phyloP scores from a whole-genome alignment of 345 rosid genomes.

The Acer negundo region DNA sequence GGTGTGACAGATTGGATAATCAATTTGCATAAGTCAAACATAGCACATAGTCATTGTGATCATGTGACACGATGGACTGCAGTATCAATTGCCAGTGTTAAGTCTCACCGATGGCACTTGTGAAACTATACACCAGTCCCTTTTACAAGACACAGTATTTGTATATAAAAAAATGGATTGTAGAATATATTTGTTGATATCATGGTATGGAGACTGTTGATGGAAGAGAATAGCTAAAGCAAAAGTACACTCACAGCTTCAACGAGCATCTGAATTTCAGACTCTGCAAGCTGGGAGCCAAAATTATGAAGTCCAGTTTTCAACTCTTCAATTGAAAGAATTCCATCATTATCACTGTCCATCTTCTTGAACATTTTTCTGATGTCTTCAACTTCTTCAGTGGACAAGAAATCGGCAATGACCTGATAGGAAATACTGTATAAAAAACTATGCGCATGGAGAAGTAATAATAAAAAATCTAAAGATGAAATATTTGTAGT shows the following conservation, averaged over 20 bases:
- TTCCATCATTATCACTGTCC: constrained; percentile 89
- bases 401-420: constrained; percentile 93
- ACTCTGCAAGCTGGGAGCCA: constrained; percentile 84
- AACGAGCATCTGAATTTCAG: constrained; percentile 93
- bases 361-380: constrained; percentile 94
- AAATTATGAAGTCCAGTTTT: constrained; percentile 82
- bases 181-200: constrained; percentile 9
- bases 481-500: constrained; percentile 15
- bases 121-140: not conserved
- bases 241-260: constrained; percentile 78
- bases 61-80: not conserved
- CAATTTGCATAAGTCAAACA: constrained; percentile 1
- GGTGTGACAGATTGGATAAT: not conserved
- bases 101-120: not conserved
- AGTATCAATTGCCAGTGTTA: not conserved
- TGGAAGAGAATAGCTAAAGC: constrained; percentile 5
- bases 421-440: constrained; percentile 48
- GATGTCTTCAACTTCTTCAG: constrained; percentile 89
- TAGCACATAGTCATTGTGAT: constrained; percentile 1
- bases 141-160: not conserved
- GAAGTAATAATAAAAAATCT: not conserved
- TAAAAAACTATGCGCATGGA: not conserved
- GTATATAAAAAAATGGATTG: not conserved
- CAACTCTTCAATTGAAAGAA: constrained; percentile 83
- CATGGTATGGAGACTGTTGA: constrained; percentile 10